A percentile compares a stretch with the other conserved stretches of the same genome.
Conservation (phyloP, 768 basidiomycete genomes). For the Tylopilus sp. region DNA sequence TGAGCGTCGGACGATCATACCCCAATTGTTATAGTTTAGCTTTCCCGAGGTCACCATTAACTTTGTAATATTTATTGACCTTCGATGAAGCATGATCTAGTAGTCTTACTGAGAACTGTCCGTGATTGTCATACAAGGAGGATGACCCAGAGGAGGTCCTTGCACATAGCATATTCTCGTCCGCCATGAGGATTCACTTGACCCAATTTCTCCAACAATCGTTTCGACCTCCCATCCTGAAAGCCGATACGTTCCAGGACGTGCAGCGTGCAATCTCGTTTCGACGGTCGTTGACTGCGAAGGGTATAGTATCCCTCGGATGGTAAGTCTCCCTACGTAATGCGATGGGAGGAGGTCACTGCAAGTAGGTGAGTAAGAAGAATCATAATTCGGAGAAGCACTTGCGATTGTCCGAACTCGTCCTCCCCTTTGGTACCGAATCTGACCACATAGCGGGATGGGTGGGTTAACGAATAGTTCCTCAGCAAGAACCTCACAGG, state of each 20-base stretch:
- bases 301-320: conserved; percentile 57
- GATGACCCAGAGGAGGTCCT: conserved; percentile 28
- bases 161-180: conserved; percentile 42
- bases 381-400: not conserved
- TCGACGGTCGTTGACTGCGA: conserved; percentile 40
- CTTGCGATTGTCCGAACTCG: conserved; percentile 21
- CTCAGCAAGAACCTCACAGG: conserved; percentile 56
- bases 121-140: conserved; percentile 35
- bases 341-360: conserved; percentile 48
- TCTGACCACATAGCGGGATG: conserved; percentile 55
- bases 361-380: conserved; percentile 8
- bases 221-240: conserved; percentile 70
- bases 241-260: conserved; percentile 63
- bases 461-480: conserved; percentile 68
- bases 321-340: conserved; percentile 66
- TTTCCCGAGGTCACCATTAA: not conserved
- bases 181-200: conserved; percentile 26
- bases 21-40: conserved; percentile 6
- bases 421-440: conserved; percentile 32
- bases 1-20: conserved; percentile 15
- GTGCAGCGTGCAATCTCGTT: conserved; percentile 56
- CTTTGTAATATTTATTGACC: conserved; percentile 14
- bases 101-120: conserved; percentile 12
- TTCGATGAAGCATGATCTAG: not conserved
- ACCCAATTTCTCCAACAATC: conserved; percentile 46